Evolutionary conservation across 148 eudicot genomes (phyloP), one percentile per base, ranked within the genome.

Genomic region (Selenicereus undatus): DNA sequence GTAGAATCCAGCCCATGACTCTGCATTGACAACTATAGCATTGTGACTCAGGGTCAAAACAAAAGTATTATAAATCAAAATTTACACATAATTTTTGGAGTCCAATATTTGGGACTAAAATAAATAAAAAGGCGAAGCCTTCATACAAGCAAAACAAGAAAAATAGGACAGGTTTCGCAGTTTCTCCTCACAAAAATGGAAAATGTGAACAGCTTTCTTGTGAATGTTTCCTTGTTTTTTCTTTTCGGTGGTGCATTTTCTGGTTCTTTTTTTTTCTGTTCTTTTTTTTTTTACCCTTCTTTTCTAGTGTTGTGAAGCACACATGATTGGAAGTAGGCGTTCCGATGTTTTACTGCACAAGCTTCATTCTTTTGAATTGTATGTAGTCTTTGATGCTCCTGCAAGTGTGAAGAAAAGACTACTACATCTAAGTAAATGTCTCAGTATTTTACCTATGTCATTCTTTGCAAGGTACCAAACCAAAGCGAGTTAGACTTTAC

Each of bases 131-230:
- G 36, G 65, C 30, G 17, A 18, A 32, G 79, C 36, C 79, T 65
- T 8, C 68, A 74, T 51, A 83, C 48, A n/a, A 51, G 65, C 14
- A 39, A 14, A 36, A 51, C 30, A 60, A 60, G 29, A 50, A 65
- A 56, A 76, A 39, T 83, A 72, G 78, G 80, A 76, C 86, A 76
- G 26, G 71, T 84, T 76, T 84, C 72, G 80, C 60, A 64, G 81
- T 35, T 84, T 80, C 58, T 76, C 83, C 78, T 60, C 71, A 14
- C 10, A 77, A 58, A 29, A 83, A 76, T 29, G 36, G 48, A 58
- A 71, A 22, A 42, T 58, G 73, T 80, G 76, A 78, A 82, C 70
- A 69, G 75, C 42, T 78, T 50, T 79, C 70, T 42, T 66, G 76
- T 74, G 68, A 48, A 48, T 48, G 52, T 56, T 56, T 11, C 14